phyloP scores from a whole-genome alignment of 2,329 filamentous ascomycete genomes.

The Cercospora beticola region DNA sequence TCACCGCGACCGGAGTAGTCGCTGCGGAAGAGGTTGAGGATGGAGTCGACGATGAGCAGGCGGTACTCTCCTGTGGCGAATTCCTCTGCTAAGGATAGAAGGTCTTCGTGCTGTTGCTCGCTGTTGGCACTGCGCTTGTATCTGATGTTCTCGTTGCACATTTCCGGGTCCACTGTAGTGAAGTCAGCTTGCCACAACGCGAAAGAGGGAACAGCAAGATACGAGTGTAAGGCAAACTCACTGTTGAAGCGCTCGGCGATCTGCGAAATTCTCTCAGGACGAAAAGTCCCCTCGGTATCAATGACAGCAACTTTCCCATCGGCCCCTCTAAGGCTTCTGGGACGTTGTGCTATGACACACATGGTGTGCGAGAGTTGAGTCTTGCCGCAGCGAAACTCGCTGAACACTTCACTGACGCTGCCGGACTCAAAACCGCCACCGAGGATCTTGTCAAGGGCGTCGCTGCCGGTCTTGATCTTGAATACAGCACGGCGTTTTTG shows the following conservation, averaged over 20 bases:
- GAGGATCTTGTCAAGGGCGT: constrained; percentile 64
- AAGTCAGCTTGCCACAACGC: constrained; percentile 3
- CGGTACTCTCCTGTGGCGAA: constrained; percentile 65
- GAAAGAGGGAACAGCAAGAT: neutral
- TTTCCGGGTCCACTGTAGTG: constrained; percentile 52
- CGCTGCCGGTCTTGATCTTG: constrained; percentile 68
- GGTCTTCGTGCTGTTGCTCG: constrained; percentile 63
- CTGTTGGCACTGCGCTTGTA: constrained; percentile 65
- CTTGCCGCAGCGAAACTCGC: constrained; percentile 66
- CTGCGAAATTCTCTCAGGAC: constrained; percentile 65
- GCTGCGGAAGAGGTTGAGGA: constrained; percentile 68
- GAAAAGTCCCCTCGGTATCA: constrained; percentile 65
- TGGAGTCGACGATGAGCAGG: constrained; percentile 67
- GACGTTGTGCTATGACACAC: constrained; percentile 61
- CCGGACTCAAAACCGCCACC: constrained; percentile 66
- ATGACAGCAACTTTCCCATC: constrained; percentile 70
- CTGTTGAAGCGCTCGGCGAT: constrained; percentile 65
- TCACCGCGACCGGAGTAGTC: constrained; percentile 68
- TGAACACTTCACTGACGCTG: constrained; percentile 66
- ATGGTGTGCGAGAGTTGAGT: constrained; percentile 69
- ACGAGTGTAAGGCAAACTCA: constrained; percentile 18
- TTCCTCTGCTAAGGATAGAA: constrained; percentile 60
- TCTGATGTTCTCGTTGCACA: constrained; percentile 65
- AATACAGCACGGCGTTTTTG: constrained; percentile 63
- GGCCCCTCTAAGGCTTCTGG: constrained; percentile 61